phyloP scores from a whole-genome alignment of 164 flowering plant species.

The Nelumbo lutea region DNA sequence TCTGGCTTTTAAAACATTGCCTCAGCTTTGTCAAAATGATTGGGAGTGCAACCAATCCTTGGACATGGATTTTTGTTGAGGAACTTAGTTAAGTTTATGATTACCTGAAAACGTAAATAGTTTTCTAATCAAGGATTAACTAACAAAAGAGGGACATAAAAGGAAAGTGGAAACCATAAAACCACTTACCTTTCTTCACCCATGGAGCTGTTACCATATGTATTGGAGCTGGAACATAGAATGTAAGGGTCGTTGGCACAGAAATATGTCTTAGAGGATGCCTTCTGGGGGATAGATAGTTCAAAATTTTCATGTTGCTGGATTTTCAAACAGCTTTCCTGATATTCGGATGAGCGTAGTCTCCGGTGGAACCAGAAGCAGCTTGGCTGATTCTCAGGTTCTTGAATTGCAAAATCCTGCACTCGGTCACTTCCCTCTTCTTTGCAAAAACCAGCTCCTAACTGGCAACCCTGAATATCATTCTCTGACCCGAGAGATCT shows the following conservation, averaged over 20 bases:
- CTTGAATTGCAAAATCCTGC: conserved; percentile 22
- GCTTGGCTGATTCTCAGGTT: conserved; percentile 37
- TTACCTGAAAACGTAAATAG: too few species aligned
- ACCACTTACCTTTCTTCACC: conserved; percentile 37
- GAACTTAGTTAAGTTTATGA: too few species aligned
- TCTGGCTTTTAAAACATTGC: too few species aligned
- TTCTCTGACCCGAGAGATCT: conserved; percentile 22
- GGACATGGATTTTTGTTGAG: too few species aligned
- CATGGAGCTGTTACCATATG: conserved; percentile 13
- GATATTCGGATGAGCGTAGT: conserved; percentile 24
- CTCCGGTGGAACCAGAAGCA: conserved; percentile 38
- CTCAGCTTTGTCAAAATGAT: too few species aligned
- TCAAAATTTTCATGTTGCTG: conserved; percentile 30
- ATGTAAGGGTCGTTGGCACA: conserved; percentile 32
- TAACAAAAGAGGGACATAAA: background rate
- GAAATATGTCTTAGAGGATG: conserved; percentile 28
- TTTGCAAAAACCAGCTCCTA: conserved; percentile 14
- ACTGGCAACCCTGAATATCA: conserved; percentile 14
- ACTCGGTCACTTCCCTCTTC: conserved; percentile 12
- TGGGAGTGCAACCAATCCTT: too few species aligned
- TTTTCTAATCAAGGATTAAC: too few species aligned
- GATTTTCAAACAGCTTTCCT: conserved; percentile 25
- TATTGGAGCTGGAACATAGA: conserved; percentile 29
- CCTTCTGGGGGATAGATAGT: conserved; percentile 27
- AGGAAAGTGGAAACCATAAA: background rate